These are phyloP conservation scores for Yarrowia sp. DNA, from an alignment of 805 yeast species.

Conservation along the genomic window DNA sequence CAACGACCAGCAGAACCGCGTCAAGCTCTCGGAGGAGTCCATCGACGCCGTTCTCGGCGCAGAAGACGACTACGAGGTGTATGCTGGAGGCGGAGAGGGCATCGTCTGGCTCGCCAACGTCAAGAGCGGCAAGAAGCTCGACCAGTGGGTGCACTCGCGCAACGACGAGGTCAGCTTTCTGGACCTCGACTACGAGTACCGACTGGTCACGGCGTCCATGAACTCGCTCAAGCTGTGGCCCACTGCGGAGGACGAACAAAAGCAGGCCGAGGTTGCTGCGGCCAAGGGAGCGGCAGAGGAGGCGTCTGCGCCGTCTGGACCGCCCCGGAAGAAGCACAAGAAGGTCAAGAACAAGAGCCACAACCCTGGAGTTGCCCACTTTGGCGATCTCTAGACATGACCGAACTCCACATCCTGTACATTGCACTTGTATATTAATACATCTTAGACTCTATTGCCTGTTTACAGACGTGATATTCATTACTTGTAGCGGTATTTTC, in stretches of 20 bases:
- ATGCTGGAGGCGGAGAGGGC: constrained; percentile 41
- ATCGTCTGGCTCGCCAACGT: constrained; percentile 63
- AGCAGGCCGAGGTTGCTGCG: constrained; percentile 26
- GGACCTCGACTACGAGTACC: constrained; percentile 77
- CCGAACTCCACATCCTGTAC: no score
- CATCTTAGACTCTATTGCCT: no score
- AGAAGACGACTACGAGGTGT: constrained; percentile 32
- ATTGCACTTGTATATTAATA: no score
- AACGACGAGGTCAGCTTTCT: constrained; percentile 64
- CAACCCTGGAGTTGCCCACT: constrained; percentile 32
- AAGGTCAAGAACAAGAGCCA: constrained; percentile 26
- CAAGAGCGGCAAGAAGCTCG: constrained; percentile 60
- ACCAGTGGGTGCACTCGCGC: constrained; percentile 40
- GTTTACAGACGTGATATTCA: no score
- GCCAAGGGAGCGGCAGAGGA: neutral
- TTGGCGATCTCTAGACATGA: constrained; percentile 30
- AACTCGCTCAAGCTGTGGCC: constrained; percentile 76
- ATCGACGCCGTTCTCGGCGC: constrained; percentile 34
- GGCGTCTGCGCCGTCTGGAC: neutral
- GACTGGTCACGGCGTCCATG: constrained; percentile 82
- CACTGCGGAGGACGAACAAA: constrained; percentile 26
- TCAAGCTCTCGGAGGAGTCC: constrained; percentile 50
- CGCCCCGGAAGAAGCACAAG: constrained; percentile 27
- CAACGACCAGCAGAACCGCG: constrained; percentile 72
- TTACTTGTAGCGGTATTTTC: no score